Evolutionary conservation across 2,329 filamentous ascomycete genomes (phyloP).

Genomic region (Aspergillus floridensis): DNA sequence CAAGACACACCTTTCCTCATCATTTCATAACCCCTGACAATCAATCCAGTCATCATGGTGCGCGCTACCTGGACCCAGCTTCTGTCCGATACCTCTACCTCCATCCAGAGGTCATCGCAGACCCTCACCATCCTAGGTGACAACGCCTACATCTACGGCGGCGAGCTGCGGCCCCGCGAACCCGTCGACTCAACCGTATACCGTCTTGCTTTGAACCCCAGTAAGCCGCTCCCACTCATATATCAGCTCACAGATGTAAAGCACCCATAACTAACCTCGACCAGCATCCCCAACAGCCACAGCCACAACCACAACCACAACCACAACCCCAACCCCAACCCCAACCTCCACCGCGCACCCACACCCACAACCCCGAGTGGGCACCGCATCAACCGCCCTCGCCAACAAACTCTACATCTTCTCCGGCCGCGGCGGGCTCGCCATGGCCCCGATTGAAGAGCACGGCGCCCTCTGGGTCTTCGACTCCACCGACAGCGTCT

Average conservation of each 20-base stretch:
- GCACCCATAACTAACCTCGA: not conserved
- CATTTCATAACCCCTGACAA: not conserved
- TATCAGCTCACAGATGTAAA: too few species aligned
- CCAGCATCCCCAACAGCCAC: conserved; percentile 5
- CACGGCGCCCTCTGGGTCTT: conserved; percentile 73
- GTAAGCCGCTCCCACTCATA: conserved; percentile 9
- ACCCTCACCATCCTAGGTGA: conserved; percentile 60
- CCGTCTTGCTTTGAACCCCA: conserved; percentile 52
- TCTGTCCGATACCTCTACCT: conserved; percentile 18
- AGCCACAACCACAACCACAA: conserved; percentile 28
- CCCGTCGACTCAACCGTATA: conserved; percentile 73
- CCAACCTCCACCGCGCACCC: not conserved
- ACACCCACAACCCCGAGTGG: conserved; percentile 64
- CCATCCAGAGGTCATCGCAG: conserved; percentile 65
- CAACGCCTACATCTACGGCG: conserved; percentile 71
- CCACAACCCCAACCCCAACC: not conserved
- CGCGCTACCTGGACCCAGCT: conserved; percentile 25
- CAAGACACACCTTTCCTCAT: not conserved
- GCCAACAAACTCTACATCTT: conserved; percentile 74
- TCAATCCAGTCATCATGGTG: not conserved
- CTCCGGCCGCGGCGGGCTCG: conserved; percentile 69
- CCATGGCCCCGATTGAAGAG: conserved; percentile 71
- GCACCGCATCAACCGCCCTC: conserved; percentile 68
- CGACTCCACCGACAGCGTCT: conserved; percentile 61
- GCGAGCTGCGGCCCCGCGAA: conserved; percentile 64